Base-by-base conservation (phyloP, 208 protist genomes). In the Crithidia acanthocephali region DNA sequence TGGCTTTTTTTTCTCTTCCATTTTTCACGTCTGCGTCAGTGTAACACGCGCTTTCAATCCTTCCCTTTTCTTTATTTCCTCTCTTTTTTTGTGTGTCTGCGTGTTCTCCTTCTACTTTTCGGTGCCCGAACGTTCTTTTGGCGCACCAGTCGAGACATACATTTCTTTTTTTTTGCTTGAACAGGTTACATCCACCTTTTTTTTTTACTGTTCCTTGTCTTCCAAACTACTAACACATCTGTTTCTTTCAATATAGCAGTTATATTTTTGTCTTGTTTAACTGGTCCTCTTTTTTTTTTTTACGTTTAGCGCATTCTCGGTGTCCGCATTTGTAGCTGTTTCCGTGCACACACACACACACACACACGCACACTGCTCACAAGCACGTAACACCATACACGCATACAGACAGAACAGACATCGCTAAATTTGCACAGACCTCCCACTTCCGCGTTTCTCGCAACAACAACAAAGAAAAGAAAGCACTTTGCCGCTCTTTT, bases 1-100 rank as follows among this genome's bases (percentile, higher is more conserved):
- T 59, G 44, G 45, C 50, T 25, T 65, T 74, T 45, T 64, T 57
- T 44, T 55, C 37, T 13, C 2, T 72, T 40, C 53, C 22, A 25
- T 55, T 59, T 48, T 42, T 72, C 32, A 33, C 42, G 4, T 10
- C 35, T 42, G 37, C 37, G 37, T 42, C 37, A 42, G 37, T 42
- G 37, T 42, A 42, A 42, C 37, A 6, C 13, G 37, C 37, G 37
- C 37, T 42, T 13, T 13, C 37, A n/a, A n/a, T n/a, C n/a, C 37
- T 42, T 42, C 13, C 13, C 37, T 42, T 13, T 42, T 42, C 37
- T 42, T 13, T 13, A 15, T 42, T 42, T 42, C 50, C 50, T 44
- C 28, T 57, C 30, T 62, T 32, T 51, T 62, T 53, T 55, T 35
- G 58, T 28, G 57, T 15, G 45, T 28, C 20, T 63, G 45, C 20